Base-by-base conservation (phyloP, 2,329 filamentous ascomycete species). In the Dothiorella sarmentorum region DNA sequence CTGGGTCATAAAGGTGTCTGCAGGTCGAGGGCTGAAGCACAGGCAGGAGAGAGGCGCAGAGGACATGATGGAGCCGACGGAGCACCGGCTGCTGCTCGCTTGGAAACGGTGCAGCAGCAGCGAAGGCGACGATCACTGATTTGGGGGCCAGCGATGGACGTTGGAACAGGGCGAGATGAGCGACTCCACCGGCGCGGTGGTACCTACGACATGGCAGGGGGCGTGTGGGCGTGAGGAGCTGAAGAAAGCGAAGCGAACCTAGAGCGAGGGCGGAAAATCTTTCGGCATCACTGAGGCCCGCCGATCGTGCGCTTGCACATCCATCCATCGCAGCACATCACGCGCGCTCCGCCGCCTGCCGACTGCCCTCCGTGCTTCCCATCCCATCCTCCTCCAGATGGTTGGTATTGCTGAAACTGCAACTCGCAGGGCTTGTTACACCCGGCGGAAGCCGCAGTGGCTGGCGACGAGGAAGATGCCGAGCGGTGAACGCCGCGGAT, bases 91-190 rank as follows among this genome's bases (percentile, higher is more conserved):
- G 49, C 49, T 33, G 49, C 22, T 24, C 10, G 49, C 49, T 35
- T 40, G 40, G 49, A 53, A 53, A 40, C 35, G 33, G 49, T 29
- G n/a, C n/a, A n/a, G n/a, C 22, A 17, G 49, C 49, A 13, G 35
- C 49, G 49, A 40, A 7, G 7, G 33, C 35, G 49, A n/a, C 49
- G 49, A 53, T 53, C 49, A 33, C 10, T 18, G 13, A n/a, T 26
- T 29, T 40, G 49, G 49, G 49, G 49, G 49, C 49, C 35, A 35
- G 29, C 49, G 49, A 53, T 53, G 49, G 17, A 17, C 49, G 49
- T 53, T 53, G 49, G n/a, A 40, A 26, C 49, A 24, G 49, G 49
- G 33, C 17, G 49, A 9, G 49, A 13, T 29, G 49, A 22, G 31
- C 18, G 47, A 24, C 13, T 26, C 29, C 31, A 37, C 29, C 18